Evolutionary conservation across 2,329 filamentous ascomycete species (phyloP), one percentile per base, ranked within the genome.

Genomic region (Chrysosporium queenslandicum): DNA sequence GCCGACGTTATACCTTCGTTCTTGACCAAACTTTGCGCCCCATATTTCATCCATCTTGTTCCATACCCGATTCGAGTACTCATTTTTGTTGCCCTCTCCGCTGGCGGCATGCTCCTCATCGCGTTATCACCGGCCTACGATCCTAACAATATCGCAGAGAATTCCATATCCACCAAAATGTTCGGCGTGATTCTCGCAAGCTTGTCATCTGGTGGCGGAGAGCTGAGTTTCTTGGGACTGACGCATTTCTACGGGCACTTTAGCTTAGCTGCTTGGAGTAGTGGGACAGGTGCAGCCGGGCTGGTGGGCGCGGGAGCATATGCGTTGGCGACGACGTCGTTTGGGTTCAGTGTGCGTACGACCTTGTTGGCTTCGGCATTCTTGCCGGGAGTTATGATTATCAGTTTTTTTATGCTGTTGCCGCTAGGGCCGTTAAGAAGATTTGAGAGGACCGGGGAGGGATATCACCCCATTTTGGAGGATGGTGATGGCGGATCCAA

Each of bases 1-100:
- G 89, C 89, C 66, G 89, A 96, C 67, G 88, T 97, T 51, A 75
- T 94, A 20, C 92, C 92, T 1, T 89, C 87, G 9, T 94, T 98
- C 69, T 68, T 86, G 51, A 87, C 85, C 47, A 97, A 97, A 68
- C 78, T 97, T 46, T 73, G 88, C 62, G 88, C 87, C 0, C 92
- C 92, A 0, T 96, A 97, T 75, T 91, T 94, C 61, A 95, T 97
- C 64, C 88, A 96, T 66, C 75, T 79, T 53, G 78, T 97, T 7
- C 86, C 91, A 0, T 97, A 97, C 69, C 74, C 77, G 20, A 62
- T 82, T 2, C 86, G 92, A 7, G 80, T 95, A 53, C 63, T 87
- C 42, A 67, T 84, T 47, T 87, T 95, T 65, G 86, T 86, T 56
- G 74, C 74, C 1, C 72, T 94, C 2, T 94, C 90, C 0, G 79